Conservation (phyloP, 1,284 basidiomycete genomes). For the Neolentinus lepideus region DNA sequence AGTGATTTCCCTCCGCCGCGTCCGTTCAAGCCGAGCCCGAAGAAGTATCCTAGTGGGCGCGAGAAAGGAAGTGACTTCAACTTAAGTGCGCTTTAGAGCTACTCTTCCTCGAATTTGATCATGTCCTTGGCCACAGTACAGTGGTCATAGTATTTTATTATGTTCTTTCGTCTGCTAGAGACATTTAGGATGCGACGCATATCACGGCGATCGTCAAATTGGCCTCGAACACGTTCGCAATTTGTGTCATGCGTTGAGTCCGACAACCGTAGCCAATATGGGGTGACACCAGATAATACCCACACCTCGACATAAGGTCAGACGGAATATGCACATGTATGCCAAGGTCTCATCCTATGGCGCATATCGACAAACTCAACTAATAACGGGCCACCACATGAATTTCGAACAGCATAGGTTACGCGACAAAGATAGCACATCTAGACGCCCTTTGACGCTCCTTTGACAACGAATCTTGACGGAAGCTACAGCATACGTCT, state of each 20-base stretch:
- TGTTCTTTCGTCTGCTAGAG: too few species aligned
- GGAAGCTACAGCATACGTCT: not conserved
- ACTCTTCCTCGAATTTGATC: not conserved
- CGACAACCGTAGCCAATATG: too few species aligned
- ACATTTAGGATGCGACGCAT: too few species aligned
- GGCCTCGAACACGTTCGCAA: too few species aligned
- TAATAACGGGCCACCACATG: not conserved
- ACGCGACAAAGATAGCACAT: not conserved
- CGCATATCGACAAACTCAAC: not conserved
- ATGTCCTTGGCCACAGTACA: not conserved
- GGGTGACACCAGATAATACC: not conserved
- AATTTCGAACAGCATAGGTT: not conserved
- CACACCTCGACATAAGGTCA: not conserved
- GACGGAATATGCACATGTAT: not conserved
- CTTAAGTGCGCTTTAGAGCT: constrained; percentile 23
- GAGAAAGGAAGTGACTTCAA: constrained; percentile 64
- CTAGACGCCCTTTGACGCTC: too few species aligned
- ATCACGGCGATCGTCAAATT: too few species aligned
- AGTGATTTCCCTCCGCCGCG: constrained; percentile 73
- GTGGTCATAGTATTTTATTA: not conserved
- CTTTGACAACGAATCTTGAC: not conserved
- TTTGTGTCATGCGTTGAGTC: too few species aligned
- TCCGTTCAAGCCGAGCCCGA: constrained; percentile 40
- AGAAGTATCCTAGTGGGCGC: constrained; percentile 57
- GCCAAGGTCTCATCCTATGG: not conserved